phyloP scores from a whole-genome alignment of 2,329 filamentous ascomycete species.

The Pseudogymnoascus sp. region DNA sequence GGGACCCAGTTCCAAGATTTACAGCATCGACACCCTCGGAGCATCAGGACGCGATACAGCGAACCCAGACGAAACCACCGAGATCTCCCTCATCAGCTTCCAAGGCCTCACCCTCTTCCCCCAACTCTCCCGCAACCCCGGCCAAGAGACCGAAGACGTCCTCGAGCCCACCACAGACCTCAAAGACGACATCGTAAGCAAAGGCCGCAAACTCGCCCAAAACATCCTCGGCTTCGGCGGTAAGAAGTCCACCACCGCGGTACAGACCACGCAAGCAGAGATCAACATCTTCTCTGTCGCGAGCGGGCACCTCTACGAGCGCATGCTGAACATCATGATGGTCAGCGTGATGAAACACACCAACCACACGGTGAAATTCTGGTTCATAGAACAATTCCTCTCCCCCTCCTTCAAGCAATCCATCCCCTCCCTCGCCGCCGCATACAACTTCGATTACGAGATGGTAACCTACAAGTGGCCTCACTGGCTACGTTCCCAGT shows the following conservation, averaged over 20 bases:
- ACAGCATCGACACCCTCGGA: slow-evolving; percentile 78
- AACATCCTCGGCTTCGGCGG: slow-evolving; percentile 51
- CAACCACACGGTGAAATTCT: slow-evolving; percentile 94
- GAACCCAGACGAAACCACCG: slow-evolving; percentile 68
- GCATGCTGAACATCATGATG: slow-evolving; percentile 99
- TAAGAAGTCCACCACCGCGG: slow-evolving; percentile 37
- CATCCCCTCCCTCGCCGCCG: slow-evolving; percentile 72
- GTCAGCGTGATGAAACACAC: slow-evolving; percentile 96
- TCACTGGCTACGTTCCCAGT: slow-evolving; percentile 91
- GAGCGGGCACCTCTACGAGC: slow-evolving; percentile 93
- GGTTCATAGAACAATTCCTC: slow-evolving; percentile 99
- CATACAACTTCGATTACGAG: slow-evolving; percentile 91
- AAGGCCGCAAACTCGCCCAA: slow-evolving; percentile 71
- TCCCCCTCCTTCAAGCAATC: slow-evolving; percentile 96
- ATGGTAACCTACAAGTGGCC: slow-evolving; percentile 99
- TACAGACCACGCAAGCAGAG: slow-evolving; percentile 67
- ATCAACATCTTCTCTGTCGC: slow-evolving; percentile 99
- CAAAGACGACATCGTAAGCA: slow-evolving; percentile 56
- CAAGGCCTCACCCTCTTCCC: slow-evolving; percentile 88
- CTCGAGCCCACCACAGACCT: slow-evolving; percentile 46
- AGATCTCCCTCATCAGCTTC: slow-evolving; percentile 85
- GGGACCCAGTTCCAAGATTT: slow-evolving; percentile 80
- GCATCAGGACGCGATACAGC: slow-evolving; percentile 62
- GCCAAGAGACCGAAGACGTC: slow-evolving; percentile 79
- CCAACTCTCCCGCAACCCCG: slow-evolving; percentile 69